phyloP scores from a whole-genome alignment of 177 flowering plant genomes.

The Vitis hybrid region DNA sequence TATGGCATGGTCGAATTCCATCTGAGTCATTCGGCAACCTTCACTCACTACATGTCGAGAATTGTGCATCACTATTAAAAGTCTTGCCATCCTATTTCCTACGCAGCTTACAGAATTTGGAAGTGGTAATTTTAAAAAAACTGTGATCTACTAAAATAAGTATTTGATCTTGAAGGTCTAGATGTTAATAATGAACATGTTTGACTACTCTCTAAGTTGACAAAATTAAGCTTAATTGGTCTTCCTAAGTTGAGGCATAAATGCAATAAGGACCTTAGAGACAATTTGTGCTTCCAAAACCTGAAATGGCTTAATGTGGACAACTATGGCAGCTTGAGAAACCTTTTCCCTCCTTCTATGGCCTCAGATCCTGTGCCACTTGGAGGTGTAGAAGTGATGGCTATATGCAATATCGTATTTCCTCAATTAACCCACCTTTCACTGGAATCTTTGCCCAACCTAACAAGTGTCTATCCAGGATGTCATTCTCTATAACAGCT shows the following conservation, averaged over 20 bases:
- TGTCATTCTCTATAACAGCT: background rate
- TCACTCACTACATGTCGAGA: background rate
- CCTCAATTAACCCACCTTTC: background rate
- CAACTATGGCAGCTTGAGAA: background rate
- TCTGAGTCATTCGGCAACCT: no score
- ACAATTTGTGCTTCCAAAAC: background rate
- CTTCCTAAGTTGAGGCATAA: no score
- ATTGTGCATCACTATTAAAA: background rate
- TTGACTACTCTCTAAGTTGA: no score
- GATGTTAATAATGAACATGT: background rate
- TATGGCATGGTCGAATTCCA: no score
- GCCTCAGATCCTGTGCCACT: background rate
- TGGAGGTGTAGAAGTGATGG: no score
- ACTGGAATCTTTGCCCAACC: background rate
- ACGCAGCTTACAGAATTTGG: background rate
- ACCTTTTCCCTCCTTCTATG: background rate
- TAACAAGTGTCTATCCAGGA: background rate
- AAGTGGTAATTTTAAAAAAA: no score
- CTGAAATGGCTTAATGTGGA: accelerated
- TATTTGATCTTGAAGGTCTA: background rate
- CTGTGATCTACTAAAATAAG: background rate
- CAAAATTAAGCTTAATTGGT: no score
- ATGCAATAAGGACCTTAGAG: background rate
- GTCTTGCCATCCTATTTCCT: background rate
- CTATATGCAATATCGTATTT: background rate